A percentile compares a stretch with the other conserved stretches of the same genome.
Conservation (phyloP, 345 rosid species). For the Turnera subulata region DNA sequence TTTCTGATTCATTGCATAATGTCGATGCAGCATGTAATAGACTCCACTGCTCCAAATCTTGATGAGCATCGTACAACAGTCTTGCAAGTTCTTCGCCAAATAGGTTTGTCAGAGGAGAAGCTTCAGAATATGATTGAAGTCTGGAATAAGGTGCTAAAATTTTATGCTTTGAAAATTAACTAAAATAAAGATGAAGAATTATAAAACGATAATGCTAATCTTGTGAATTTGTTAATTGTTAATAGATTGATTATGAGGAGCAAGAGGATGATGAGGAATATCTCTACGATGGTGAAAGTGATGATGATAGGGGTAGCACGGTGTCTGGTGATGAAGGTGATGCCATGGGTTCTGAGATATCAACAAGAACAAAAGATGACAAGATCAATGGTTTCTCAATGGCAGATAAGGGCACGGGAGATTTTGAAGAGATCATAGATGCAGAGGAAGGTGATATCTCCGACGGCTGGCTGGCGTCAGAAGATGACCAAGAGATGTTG, state of each 20-base stretch:
- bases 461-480: constrained; percentile 44
- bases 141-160: constrained; percentile 72
- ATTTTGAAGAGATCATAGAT: constrained; percentile 16
- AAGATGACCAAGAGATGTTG: constrained; percentile 30
- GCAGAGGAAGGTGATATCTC: constrained; percentile 27
- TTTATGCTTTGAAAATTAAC: not conserved
- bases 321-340: constrained; percentile 16
- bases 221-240: not conserved
- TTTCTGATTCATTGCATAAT: not conserved
- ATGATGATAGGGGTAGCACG: constrained; percentile 20
- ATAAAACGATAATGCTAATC: not conserved
- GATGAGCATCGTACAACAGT: constrained; percentile 86
- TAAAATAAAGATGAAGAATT: not conserved
- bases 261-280: constrained; percentile 28
- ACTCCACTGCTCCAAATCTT: constrained; percentile 86
- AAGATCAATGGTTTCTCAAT: not conserved
- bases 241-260: constrained; percentile 67
- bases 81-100: constrained; percentile 76
- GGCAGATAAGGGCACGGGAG: not conserved
- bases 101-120: constrained; percentile 87
- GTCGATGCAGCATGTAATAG: constrained; percentile 69
- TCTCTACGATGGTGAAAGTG: constrained; percentile 24
- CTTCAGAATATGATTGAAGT: constrained; percentile 81
- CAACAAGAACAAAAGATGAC: constrained; percentile 16
- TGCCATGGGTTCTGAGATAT: constrained; percentile 21